phyloP scores from a whole-genome alignment of 805 yeast species.

The Ogataea nonfermentans region DNA sequence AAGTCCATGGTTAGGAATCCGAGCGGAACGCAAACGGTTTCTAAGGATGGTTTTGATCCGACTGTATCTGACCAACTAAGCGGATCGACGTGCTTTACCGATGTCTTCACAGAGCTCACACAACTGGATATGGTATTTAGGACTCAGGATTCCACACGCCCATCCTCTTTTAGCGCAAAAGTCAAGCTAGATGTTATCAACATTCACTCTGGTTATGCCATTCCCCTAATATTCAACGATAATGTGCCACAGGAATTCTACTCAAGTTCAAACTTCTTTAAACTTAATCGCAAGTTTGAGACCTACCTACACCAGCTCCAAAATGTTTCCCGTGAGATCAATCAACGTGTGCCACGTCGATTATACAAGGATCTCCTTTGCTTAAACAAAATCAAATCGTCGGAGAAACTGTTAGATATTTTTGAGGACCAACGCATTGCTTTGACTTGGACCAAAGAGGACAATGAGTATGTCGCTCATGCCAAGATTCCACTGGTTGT shows the following conservation, averaged over 20 bases:
- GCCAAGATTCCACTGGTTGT: constrained; percentile 11
- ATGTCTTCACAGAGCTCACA: not conserved
- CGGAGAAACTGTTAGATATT: constrained; percentile 9
- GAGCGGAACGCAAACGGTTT: no score
- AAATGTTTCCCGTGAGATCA: constrained; percentile 1
- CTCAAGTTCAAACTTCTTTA: not conserved
- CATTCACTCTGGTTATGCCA: constrained; percentile 16
- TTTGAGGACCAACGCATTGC: constrained; percentile 8
- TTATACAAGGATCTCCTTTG: constrained; percentile 32
- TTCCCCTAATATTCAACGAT: constrained; percentile 42
- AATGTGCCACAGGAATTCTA: constrained; percentile 22
- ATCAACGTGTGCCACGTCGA: constrained; percentile 7
- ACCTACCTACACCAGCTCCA: constrained; percentile 3
- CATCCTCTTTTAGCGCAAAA: constrained; percentile 6
- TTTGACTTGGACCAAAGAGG: constrained; percentile 9
- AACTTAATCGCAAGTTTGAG: constrained; percentile 10
- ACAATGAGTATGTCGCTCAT: constrained; percentile 4
- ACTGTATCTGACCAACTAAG: no score
- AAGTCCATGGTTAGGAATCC: no score
- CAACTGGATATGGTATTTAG: constrained; percentile 8
- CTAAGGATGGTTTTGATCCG: no score
- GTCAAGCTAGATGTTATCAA: constrained; percentile 11
- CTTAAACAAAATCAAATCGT: constrained; percentile 17
- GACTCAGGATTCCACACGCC: constrained; percentile 9
- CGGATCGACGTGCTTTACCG: no score